A percentile compares a stretch with the other conserved stretches of the same genome.
Evolutionary conservation across 2,329 filamentous ascomycete species (phyloP).

Genomic region (Fusarium citri): DNA sequence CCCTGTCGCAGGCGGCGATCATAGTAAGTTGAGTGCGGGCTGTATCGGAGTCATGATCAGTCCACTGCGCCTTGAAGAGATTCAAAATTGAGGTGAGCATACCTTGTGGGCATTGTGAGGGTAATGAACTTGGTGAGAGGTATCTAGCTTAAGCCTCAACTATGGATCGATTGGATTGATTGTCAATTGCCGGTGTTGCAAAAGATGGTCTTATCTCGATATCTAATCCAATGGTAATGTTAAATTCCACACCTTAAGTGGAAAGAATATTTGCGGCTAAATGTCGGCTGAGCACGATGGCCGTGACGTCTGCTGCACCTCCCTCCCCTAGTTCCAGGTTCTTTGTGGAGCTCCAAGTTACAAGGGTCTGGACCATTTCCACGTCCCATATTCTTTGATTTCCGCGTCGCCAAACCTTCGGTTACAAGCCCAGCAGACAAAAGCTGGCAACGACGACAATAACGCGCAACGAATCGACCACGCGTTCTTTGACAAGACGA

Average conservation of each 20-base stretch:
- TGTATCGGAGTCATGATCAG: conserved; percentile 49
- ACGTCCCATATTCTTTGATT: conserved; percentile 41
- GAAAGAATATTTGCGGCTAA: conserved; percentile 44
- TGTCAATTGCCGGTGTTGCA: conserved; percentile 14
- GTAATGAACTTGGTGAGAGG: background rate
- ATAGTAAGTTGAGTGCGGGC: conserved; percentile 81
- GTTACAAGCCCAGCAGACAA: conserved; percentile 22
- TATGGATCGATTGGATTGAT: background rate
- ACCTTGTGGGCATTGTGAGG: conserved; percentile 42
- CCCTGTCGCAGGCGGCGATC: conserved; percentile 87
- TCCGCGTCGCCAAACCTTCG: conserved; percentile 45
- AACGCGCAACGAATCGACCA: conserved; percentile 2
- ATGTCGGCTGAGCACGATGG: conserved; percentile 38
- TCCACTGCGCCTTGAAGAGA: conserved; percentile 13
- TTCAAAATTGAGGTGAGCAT: conserved; percentile 10
- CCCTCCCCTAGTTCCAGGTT: conserved; percentile 25
- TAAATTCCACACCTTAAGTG: conserved; percentile 19
- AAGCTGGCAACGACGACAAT: conserved; percentile 21
- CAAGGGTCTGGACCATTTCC: conserved; percentile 41
- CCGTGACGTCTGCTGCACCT: conserved; percentile 41
- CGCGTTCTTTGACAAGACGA: conserved; percentile 6
- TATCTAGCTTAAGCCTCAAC: background rate
- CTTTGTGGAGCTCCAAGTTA: conserved; percentile 35
- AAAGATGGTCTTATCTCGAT: conserved; percentile 24
- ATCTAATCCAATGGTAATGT: conserved; percentile 15